phyloP scores from a whole-genome alignment of 2,329 filamentous ascomycete genomes.

The Botrytis elliptica region DNA sequence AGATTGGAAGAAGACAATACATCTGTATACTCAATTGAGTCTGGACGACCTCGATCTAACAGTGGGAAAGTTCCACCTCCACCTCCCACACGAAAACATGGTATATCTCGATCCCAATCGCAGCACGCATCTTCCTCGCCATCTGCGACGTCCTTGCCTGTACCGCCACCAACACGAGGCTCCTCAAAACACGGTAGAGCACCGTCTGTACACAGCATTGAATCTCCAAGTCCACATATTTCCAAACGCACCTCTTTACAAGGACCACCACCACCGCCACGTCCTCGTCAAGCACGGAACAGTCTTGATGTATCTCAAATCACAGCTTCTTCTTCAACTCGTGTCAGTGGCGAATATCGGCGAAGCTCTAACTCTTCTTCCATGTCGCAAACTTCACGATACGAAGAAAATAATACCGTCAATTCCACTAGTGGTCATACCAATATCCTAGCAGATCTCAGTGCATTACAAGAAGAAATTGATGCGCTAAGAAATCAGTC shows the following conservation, averaged over 20 bases:
- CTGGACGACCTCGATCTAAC: conserved; percentile 25
- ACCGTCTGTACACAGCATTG: conserved; percentile 33
- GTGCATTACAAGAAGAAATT: conserved; percentile 71
- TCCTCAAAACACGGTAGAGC: conserved; percentile 32
- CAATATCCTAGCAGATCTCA: conserved; percentile 70
- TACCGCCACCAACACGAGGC: conserved; percentile 43
- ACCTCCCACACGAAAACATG: conserved; percentile 38
- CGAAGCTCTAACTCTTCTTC: conserved; percentile 31
- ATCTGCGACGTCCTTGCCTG: conserved; percentile 39
- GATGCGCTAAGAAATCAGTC: conserved; percentile 59
- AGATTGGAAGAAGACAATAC: conserved; percentile 36
- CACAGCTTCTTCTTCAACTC: conserved; percentile 28
- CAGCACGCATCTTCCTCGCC: conserved; percentile 33
- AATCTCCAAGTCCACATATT: conserved; percentile 22
- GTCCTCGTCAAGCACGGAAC: conserved; percentile 43
- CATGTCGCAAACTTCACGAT: conserved; percentile 27
- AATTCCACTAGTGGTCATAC: conserved; percentile 43
- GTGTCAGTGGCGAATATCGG: conserved; percentile 33
- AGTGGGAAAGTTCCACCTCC: conserved; percentile 36
- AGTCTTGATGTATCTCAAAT: conserved; percentile 29
- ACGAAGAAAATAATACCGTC: conserved; percentile 28
- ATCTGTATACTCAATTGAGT: conserved; percentile 24
- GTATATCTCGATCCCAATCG: conserved; percentile 31
- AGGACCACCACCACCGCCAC: conserved; percentile 41
- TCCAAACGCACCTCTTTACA: conserved; percentile 34